Evolutionary conservation across 202 grass and related monocot genomes (phyloP).

Genomic region (Eragrostis tef): DNA sequence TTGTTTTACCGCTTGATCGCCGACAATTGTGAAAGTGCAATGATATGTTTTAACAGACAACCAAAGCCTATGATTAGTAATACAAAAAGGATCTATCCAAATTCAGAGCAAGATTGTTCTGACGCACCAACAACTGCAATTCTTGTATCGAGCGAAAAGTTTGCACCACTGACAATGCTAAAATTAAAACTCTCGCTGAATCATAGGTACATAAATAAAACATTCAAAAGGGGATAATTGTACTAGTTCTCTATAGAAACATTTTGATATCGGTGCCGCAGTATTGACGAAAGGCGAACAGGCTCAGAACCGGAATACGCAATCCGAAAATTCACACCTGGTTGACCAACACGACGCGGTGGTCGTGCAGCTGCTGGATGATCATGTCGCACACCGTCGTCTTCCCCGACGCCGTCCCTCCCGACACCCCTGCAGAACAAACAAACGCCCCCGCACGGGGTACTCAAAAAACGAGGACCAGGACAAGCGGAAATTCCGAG

Average conservation of each 20-base stretch:
- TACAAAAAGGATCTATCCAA: background rate
- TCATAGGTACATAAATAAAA: background rate
- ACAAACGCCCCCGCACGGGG: background rate
- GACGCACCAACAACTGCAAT: background rate
- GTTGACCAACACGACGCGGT: conserved; percentile 92
- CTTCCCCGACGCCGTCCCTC: conserved; percentile 97
- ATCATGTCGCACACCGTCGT: conserved; percentile 99
- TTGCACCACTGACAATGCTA: background rate
- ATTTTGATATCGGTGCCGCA: background rate
- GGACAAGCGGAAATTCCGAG: background rate
- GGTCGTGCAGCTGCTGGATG: conserved; percentile 98
- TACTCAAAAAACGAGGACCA: conserved; percentile 11
- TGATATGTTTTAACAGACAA: background rate
- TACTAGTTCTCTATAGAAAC: background rate
- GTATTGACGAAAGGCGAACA: background rate
- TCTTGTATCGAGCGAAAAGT: conserved; percentile 15
- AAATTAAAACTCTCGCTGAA: background rate
- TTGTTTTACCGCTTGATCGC: background rate
- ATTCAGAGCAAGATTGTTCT: conserved; percentile 11
- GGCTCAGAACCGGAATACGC: background rate
- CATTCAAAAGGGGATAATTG: background rate
- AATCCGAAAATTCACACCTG: conserved; percentile 48
- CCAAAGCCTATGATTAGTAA: background rate
- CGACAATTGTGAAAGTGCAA: background rate
- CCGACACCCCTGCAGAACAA: conserved; percentile 73